A percentile compares a stretch with the other conserved stretches of the same genome.
These are phyloP conservation scores for Boletus vinaceobasis DNA, from an alignment of 768 basidiomycete genomes.

Conservation along the genomic window DNA sequence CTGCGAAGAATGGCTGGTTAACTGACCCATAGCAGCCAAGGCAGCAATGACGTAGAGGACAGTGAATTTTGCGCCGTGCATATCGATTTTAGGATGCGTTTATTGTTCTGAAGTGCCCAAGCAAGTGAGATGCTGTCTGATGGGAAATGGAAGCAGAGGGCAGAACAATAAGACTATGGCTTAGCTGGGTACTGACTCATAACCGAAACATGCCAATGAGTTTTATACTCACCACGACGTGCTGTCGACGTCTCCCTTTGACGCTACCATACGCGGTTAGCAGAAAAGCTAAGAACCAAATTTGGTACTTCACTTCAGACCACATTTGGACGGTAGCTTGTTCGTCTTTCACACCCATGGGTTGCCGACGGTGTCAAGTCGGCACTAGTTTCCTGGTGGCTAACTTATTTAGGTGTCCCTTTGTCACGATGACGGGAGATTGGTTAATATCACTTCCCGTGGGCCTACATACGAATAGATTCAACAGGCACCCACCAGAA, in stretches of 20 bases:
- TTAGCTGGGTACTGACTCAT: constrained; percentile 16
- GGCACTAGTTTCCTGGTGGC: background rate
- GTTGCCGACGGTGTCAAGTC: background rate
- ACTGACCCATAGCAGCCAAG: constrained; percentile 27
- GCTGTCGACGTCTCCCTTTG: constrained; percentile 17
- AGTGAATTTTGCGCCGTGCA: constrained; percentile 26
- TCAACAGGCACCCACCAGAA: background rate
- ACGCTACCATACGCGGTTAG: constrained; percentile 27
- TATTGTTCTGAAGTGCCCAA: constrained; percentile 26
- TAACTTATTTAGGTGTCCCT: constrained; percentile 18
- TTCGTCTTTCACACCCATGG: constrained; percentile 2
- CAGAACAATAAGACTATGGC: constrained; percentile 32
- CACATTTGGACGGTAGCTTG: constrained; percentile 29
- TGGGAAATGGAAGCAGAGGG: constrained; percentile 1
- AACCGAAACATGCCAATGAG: background rate
- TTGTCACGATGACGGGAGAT: constrained; percentile 11
- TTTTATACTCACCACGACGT: constrained; percentile 24
- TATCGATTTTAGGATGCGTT: constrained; percentile 22
- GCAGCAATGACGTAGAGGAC: constrained; percentile 29
- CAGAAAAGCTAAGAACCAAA: constrained; percentile 14
- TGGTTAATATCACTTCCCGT: background rate
- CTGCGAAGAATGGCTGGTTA: background rate
- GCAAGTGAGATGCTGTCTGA: background rate
- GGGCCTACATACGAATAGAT: too few species aligned
- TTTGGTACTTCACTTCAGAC: constrained; percentile 24